Percentiles rank a stretch among this genome's conserved stretches.
These are phyloP conservation scores for Helichrysum umbraculigerum DNA, from an alignment of 129 eudicot species.

Conservation along the genomic window DNA sequence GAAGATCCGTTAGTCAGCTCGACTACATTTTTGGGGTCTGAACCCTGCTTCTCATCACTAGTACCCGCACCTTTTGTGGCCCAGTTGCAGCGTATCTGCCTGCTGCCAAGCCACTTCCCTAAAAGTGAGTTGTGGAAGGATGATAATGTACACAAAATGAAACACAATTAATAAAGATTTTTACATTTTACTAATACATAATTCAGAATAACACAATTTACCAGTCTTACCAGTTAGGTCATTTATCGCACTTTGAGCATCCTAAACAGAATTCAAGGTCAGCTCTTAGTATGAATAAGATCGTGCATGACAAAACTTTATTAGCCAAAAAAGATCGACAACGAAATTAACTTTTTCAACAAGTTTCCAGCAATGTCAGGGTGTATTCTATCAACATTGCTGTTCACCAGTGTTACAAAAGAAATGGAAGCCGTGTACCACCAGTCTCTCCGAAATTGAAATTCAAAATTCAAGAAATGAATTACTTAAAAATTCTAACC, in stretches of 20 bases:
- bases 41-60: constrained; percentile 69
- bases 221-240: constrained; percentile 65
- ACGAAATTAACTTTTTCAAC: constrained; percentile 1
- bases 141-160: background rate
- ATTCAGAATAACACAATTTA: constrained; percentile 12
- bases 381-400: background rate
- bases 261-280: constrained; percentile 44
- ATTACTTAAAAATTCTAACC: constrained; percentile 27
- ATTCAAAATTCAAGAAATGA: background rate
- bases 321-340: background rate
- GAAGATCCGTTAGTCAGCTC: constrained; percentile 79
- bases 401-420: background rate
- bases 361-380: background rate
- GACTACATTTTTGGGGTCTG: constrained; percentile 75
- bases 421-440: background rate
- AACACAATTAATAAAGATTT: background rate
- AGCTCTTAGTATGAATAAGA: constrained; percentile 3
- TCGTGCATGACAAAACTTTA: background rate
- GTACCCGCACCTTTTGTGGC: constrained; percentile 86
- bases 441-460: constrained; percentile 11
- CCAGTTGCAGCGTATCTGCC: constrained; percentile 96
- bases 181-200: background rate
- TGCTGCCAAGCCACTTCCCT: constrained; percentile 93
- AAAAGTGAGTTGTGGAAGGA: background rate
- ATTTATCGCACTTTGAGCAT: constrained; percentile 90